These are phyloP conservation scores for Colletotrichum sp. DNA, from an alignment of 2,329 filamentous ascomycete genomes.

Conservation along the genomic window DNA sequence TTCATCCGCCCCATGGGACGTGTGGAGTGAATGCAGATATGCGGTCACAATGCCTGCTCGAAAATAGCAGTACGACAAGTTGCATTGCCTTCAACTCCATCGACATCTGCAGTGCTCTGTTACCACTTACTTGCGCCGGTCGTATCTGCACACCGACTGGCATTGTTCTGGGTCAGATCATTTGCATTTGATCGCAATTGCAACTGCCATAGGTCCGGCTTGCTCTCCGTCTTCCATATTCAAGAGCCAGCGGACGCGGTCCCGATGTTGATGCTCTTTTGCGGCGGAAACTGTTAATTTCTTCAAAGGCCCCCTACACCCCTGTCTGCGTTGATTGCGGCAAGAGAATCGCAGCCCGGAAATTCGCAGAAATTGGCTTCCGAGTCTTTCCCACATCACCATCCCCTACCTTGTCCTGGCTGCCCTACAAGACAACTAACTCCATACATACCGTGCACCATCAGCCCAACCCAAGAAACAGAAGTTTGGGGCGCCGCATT, in stretches of 20 bases:
- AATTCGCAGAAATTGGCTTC: neutral
- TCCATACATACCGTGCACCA: slow-evolving; percentile 7
- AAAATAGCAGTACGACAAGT: neutral
- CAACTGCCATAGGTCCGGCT: neutral
- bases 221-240: neutral
- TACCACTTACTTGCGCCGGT: neutral
- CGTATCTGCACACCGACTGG: neutral
- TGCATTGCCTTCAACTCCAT: neutral
- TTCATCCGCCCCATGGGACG: neutral
- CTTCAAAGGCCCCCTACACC: neutral
- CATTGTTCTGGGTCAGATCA: neutral
- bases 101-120: neutral
- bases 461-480: neutral
- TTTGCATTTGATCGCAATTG: neutral
- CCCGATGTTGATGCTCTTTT: neutral
- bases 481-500: neutral
- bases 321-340: neutral
- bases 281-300: neutral
- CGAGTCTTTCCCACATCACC: neutral
- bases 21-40: neutral
- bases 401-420: neutral
- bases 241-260: neutral
- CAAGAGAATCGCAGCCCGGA: neutral
- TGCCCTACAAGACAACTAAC: neutral
- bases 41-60: neutral